Evolutionary conservation across 805 yeast species (phyloP).

Genomic region (Spathaspora hagerdaliae): DNA sequence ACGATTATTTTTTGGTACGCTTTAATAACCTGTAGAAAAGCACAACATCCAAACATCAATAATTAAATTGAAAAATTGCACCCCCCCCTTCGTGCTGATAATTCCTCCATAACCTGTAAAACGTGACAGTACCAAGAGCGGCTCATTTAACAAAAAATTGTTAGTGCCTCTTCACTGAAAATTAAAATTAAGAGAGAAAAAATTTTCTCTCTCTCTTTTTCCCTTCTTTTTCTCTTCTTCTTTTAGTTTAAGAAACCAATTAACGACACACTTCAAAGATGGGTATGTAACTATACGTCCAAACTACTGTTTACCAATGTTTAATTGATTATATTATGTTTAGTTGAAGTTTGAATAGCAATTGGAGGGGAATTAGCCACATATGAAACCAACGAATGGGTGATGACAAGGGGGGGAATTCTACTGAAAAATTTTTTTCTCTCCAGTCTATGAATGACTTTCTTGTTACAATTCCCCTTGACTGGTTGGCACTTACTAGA

Average conservation of each 20-base stretch:
- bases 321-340: too few species aligned
- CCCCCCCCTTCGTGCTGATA: neutral
- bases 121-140: neutral
- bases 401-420: neutral
- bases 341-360: neutral
- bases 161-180: neutral
- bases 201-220: slow-evolving; percentile 1
- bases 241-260: slow-evolving; percentile 6
- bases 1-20: neutral
- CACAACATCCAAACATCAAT: neutral
- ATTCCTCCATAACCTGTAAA: neutral
- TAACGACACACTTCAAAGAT: slow-evolving; percentile 6
- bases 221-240: slow-evolving; percentile 3
- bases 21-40: neutral
- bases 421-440: neutral
- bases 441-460: neutral
- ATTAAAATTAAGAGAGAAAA: slow-evolving; percentile 1
- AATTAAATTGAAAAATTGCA: too few species aligned
- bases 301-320: neutral
- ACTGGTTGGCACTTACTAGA: too few species aligned
- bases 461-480: too few species aligned
- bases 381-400: neutral
- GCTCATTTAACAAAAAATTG: neutral
- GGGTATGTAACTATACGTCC: slow-evolving; percentile 5
- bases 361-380: neutral